Conservation (phyloP, 2,329 filamentous ascomycete species). For the Whalleya microplaca region DNA sequence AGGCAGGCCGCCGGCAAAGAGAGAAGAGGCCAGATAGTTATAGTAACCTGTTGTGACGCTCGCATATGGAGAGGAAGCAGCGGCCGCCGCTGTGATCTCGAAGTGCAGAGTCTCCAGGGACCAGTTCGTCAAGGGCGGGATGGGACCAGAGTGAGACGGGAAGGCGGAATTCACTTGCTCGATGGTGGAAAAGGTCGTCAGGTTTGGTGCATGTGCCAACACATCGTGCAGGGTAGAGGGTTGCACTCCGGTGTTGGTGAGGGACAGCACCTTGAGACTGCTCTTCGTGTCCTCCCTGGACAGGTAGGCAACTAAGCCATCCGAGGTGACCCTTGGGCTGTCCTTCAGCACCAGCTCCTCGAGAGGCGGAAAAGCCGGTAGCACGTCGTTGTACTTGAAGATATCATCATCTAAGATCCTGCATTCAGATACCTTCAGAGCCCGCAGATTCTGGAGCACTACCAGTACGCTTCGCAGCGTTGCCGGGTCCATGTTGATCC, state of each 20-base stretch:
- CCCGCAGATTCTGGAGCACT: slow-evolving; percentile 67
- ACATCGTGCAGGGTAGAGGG: slow-evolving; percentile 64
- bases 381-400: slow-evolving; percentile 66
- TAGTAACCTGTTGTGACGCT: slow-evolving; percentile 70
- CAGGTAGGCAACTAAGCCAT: slow-evolving; percentile 72
- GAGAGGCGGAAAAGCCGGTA: slow-evolving; percentile 76
- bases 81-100: slow-evolving; percentile 71
- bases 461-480: slow-evolving; percentile 73
- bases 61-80: slow-evolving; percentile 58
- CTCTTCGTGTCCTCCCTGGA: slow-evolving; percentile 61
- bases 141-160: slow-evolving; percentile 48
- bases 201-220: slow-evolving; percentile 58
- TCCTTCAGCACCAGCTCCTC: slow-evolving; percentile 74
- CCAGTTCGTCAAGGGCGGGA: slow-evolving; percentile 69
- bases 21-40: slow-evolving; percentile 80
- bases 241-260: slow-evolving; percentile 73
- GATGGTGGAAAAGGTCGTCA: slow-evolving; percentile 61
- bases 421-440: slow-evolving; percentile 74
- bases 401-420: slow-evolving; percentile 75
- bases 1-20: slow-evolving; percentile 76
- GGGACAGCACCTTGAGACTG: slow-evolving; percentile 67
- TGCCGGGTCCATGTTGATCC: slow-evolving; percentile 70
- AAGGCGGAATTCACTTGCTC: slow-evolving; percentile 55
- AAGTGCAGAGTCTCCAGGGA: slow-evolving; percentile 77
- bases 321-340: slow-evolving; percentile 70